phyloP scores from a whole-genome alignment of 768 basidiomycete species.

The Clavulina sp. region DNA sequence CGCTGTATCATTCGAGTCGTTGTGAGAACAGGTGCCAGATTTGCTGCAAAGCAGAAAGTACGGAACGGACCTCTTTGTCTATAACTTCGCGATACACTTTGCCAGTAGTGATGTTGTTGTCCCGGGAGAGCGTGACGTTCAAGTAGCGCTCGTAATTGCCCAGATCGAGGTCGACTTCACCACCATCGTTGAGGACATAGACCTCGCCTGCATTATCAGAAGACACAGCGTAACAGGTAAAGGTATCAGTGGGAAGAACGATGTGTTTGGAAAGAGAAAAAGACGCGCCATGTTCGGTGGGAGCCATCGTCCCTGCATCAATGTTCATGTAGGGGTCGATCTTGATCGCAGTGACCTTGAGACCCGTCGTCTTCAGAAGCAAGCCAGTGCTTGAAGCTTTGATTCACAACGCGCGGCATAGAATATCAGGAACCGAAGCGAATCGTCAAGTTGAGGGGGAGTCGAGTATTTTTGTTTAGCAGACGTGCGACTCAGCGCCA shows the following conservation, averaged over 20 bases:
- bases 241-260: background rate
- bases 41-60: background rate
- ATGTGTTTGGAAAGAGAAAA: background rate
- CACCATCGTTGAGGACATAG: constrained; percentile 94
- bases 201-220: constrained; percentile 54
- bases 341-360: constrained; percentile 98
- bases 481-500: constrained; percentile 17
- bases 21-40: background rate
- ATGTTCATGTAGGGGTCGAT: constrained; percentile 99
- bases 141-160: constrained; percentile 98
- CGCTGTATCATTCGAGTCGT: constrained; percentile 16
- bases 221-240: background rate
- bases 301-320: constrained; percentile 97
- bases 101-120: constrained; percentile 97
- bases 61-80: constrained; percentile 74
- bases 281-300: constrained; percentile 84
- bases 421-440: constrained; percentile 1
- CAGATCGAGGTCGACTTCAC: constrained; percentile 93
- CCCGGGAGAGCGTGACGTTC: constrained; percentile 78
- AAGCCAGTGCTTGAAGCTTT: constrained; percentile 92
- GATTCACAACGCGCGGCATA: constrained; percentile 9
- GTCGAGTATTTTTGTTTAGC: too few species aligned
- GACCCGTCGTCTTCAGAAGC: constrained; percentile 81
- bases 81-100: constrained; percentile 97
- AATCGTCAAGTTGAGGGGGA: background rate